Evolutionary conservation across 441 rosid genomes (phyloP).

Genomic region (Erodium texanum): DNA sequence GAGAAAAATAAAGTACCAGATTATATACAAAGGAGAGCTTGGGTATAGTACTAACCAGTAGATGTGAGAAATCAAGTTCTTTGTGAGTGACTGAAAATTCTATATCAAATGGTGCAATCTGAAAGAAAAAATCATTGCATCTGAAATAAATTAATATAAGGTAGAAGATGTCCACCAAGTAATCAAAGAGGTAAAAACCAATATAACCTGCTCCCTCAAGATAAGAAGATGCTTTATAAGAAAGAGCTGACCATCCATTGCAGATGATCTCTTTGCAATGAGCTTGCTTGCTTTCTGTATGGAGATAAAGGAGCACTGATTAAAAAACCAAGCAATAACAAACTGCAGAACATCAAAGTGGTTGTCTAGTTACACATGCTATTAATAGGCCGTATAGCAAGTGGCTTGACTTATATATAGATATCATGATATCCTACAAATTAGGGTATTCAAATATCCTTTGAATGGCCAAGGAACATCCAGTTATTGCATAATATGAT

Average conservation of each 20-base stretch:
- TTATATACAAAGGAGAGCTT: constrained; percentile 6
- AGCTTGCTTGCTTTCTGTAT: constrained; percentile 86
- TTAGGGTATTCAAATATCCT: not conserved
- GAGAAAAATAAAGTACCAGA: not conserved
- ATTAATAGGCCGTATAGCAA: not conserved
- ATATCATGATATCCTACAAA: not conserved
- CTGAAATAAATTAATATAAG: constrained; percentile 11
- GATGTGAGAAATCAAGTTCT: constrained; percentile 96
- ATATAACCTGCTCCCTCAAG: constrained; percentile 78
- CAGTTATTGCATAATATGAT: not conserved
- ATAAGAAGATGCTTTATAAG: constrained; percentile 89
- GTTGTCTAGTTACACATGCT: not conserved
- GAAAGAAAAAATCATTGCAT: constrained; percentile 23
- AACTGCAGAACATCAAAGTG: not conserved
- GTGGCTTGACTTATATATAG: not conserved
- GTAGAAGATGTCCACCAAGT: constrained; percentile 17
- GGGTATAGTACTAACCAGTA: constrained; percentile 63
- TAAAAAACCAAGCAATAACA: constrained; percentile 1
- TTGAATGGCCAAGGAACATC: not conserved
- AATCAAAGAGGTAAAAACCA: constrained; percentile 13
- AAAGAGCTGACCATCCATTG: constrained; percentile 91
- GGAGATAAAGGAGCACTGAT: constrained; percentile 14
- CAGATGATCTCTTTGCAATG: constrained; percentile 58
- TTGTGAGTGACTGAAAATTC: constrained; percentile 93
- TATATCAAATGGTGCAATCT: constrained; percentile 96